Conservation (phyloP, 2,329 filamentous ascomycete species). For the Fusarium albosuccineum region DNA sequence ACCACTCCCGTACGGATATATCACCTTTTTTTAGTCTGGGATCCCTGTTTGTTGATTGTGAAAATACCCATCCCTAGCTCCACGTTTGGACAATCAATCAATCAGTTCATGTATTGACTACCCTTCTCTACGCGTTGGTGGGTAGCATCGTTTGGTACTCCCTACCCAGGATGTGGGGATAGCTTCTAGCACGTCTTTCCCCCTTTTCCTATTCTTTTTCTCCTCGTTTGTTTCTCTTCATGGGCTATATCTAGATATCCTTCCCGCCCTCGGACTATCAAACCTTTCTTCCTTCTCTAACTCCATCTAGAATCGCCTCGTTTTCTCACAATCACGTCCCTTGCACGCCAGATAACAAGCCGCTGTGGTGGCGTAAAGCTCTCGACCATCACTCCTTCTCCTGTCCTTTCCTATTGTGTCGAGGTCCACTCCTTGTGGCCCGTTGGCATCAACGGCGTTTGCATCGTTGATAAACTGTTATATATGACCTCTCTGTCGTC, state of each 20-base stretch:
- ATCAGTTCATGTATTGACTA: constrained; percentile 26
- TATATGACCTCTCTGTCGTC: constrained; percentile 26
- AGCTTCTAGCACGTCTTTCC: constrained; percentile 6
- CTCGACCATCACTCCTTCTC: constrained; percentile 27
- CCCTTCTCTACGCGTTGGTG: constrained; percentile 5
- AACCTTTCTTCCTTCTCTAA: constrained; percentile 9
- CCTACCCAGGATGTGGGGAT: constrained; percentile 2
- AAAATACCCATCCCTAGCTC: constrained; percentile 16
- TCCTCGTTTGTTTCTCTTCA: neutral
- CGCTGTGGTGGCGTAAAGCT: constrained; percentile 39
- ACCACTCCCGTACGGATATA: constrained; percentile 25
- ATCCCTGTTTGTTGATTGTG: constrained; percentile 31
- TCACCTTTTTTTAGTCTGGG: constrained; percentile 13
- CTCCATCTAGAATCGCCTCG: constrained; percentile 19
- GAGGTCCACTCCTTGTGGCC: constrained; percentile 27
- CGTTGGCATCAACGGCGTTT: constrained; percentile 26
- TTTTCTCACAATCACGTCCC: constrained; percentile 14
- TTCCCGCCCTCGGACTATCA: neutral
- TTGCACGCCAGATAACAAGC: constrained; percentile 22
- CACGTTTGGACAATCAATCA: constrained; percentile 31
- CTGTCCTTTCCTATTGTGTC: constrained; percentile 36
- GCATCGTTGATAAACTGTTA: constrained; percentile 23
- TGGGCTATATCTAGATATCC: constrained; percentile 32
- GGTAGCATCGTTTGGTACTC: constrained; percentile 25
- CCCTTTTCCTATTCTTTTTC: neutral